Evolutionary conservation across 176 grass and related monocot genomes (phyloP).

Genomic region (Zea luxurians): DNA sequence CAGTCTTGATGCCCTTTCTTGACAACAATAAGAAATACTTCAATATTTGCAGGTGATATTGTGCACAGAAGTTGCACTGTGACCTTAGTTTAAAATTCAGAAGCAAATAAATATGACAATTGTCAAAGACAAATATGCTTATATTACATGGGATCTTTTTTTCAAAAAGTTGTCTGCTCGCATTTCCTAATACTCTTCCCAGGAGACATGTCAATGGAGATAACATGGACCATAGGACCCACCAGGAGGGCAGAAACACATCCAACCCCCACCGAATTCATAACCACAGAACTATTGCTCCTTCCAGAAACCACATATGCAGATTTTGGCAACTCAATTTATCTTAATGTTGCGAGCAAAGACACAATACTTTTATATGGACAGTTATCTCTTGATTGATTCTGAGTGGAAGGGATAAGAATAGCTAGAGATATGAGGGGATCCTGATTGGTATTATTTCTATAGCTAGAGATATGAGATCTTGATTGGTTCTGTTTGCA

Average conservation of each 20-base stretch:
- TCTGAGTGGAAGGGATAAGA: too few species aligned
- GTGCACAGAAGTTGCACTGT: not conserved
- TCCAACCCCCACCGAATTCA: conserved; percentile 1
- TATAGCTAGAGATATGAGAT: too few species aligned
- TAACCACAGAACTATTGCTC: not conserved
- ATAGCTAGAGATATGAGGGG: too few species aligned
- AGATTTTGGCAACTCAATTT: not conserved
- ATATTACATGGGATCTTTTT: not conserved
- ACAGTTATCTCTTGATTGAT: too few species aligned
- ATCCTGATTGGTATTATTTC: too few species aligned
- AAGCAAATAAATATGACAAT: conserved; percentile 3
- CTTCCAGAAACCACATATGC: not conserved
- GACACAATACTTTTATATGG: too few species aligned
- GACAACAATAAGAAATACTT: not conserved
- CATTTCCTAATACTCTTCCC: conserved; percentile 1
- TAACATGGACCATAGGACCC: conserved; percentile 20
- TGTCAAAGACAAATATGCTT: conserved; percentile 1
- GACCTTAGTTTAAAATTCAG: not conserved
- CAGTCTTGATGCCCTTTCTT: not conserved
- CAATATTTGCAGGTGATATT: not conserved
- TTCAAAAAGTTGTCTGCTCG: conserved; percentile 1
- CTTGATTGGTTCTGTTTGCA: too few species aligned
- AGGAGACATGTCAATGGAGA: conserved; percentile 8
- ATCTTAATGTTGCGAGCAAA: not conserved
- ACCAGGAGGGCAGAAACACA: not conserved